Conservation (phyloP, 306 rosid genomes). For the Fagus sylvatica region DNA sequence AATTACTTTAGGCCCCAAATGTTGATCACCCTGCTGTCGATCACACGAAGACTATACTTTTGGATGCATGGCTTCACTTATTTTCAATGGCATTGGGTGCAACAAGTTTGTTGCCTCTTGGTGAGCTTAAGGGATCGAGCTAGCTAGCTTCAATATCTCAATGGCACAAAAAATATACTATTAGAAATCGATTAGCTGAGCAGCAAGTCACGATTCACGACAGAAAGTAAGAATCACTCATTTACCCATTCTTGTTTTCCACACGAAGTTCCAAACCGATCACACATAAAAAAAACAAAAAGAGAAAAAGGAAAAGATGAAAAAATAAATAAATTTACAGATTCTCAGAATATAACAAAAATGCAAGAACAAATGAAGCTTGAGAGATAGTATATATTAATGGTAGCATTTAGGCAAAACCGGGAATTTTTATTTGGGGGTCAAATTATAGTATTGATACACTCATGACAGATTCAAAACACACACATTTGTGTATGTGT, state of each 20-base stretch:
- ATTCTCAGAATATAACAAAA: too few species aligned
- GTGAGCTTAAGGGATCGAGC: neutral
- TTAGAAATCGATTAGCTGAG: neutral
- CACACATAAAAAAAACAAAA: too few species aligned
- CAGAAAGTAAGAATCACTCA: neutral
- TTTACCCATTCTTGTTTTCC: neutral
- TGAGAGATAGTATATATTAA: too few species aligned
- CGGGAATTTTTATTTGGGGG: too few species aligned
- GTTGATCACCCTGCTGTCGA: neutral
- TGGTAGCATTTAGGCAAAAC: too few species aligned
- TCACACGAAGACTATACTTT: neutral
- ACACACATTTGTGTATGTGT: too few species aligned
- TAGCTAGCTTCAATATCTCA: neutral
- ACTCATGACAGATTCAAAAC: too few species aligned
- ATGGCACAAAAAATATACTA: neutral
- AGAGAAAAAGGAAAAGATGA: too few species aligned
- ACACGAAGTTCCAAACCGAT: neutral
- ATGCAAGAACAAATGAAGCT: too few species aligned
- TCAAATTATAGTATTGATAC: too few species aligned
- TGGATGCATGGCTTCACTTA: neutral
- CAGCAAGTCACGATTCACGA: conserved; percentile 1
- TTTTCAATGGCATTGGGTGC: neutral
- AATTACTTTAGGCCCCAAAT: neutral
- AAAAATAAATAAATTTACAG: too few species aligned
- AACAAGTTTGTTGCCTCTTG: neutral